These are phyloP conservation scores for Pseudocohnilembus persalinus DNA, from an alignment of 169 alveolate species.

Conservation along the genomic window DNA sequence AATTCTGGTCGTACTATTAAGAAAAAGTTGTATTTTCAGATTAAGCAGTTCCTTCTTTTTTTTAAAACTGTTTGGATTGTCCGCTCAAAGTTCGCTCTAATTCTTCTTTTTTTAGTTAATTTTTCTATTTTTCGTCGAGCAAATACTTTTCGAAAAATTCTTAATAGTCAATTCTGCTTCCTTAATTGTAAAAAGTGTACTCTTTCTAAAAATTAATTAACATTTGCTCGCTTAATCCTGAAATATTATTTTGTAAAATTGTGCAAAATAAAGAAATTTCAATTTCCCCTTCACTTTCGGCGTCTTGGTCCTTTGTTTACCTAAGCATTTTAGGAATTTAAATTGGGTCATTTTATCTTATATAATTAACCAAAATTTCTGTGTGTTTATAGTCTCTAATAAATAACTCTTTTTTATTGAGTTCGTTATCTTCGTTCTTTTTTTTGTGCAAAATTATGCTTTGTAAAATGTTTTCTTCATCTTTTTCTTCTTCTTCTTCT, in stretches of 20 bases:
- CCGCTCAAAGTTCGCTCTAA: not conserved
- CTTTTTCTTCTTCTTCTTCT: not conserved
- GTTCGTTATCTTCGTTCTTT: not conserved
- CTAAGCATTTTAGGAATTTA: not conserved
- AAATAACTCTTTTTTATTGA: not conserved
- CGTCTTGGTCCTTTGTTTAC: too few relatives aligned
- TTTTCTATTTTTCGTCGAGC: slow-evolving; percentile 1
- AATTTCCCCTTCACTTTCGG: not conserved
- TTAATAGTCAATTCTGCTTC: slow-evolving; percentile 8
- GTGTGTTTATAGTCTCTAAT: not conserved
- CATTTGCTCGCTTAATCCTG: not conserved
- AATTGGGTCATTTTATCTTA: not conserved
- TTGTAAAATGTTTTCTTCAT: not conserved
- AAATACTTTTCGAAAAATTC: slow-evolving; percentile 16
- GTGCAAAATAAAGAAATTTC: slow-evolving; percentile 11
- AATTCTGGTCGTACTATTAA: too few relatives aligned
- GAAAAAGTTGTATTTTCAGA: too few relatives aligned
- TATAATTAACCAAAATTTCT: not conserved
- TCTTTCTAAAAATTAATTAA: slow-evolving; percentile 24
- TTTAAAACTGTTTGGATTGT: too few relatives aligned
- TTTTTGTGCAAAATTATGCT: not conserved
- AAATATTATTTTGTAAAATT: not conserved
- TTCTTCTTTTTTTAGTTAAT: not conserved
- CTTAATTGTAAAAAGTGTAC: not conserved
- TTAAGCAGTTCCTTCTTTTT: too few relatives aligned